phyloP scores from a whole-genome alignment of 169 alveolate species.

The Plasmodium gallinaceum region DNA sequence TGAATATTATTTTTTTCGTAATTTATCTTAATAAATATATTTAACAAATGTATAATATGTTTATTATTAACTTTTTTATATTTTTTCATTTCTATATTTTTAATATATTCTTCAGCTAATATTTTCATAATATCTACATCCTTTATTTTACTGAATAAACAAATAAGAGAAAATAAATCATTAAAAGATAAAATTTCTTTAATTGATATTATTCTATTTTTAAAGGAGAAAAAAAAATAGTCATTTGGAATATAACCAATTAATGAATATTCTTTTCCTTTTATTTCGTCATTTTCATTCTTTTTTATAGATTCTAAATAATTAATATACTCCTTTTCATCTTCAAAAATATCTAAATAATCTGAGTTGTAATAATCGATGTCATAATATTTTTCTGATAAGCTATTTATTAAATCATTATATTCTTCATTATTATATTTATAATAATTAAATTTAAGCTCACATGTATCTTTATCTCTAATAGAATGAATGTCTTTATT shows the following conservation, averaged over 20 bases:
- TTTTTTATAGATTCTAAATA: background rate
- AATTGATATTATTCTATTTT: slow-evolving; percentile 48
- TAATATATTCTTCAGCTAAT: slow-evolving; percentile 50
- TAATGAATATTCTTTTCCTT: slow-evolving; percentile 23
- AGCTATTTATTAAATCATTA: slow-evolving; percentile 22
- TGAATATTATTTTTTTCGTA: slow-evolving; percentile 4
- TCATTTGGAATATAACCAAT: slow-evolving; percentile 70
- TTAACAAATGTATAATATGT: slow-evolving; percentile 50
- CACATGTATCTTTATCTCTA: background rate
- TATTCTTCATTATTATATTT: slow-evolving; percentile 74
- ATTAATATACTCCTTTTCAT: slow-evolving; percentile 2
- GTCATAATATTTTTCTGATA: slow-evolving; percentile 12
- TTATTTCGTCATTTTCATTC: background rate
- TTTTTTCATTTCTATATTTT: slow-evolving; percentile 33
- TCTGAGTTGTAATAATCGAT: background rate
- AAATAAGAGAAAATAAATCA: slow-evolving; percentile 47
- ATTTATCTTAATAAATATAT: slow-evolving; percentile 66
- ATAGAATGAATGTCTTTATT: no score
- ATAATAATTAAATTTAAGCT: slow-evolving; percentile 16
- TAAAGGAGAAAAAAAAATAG: slow-evolving; percentile 30
- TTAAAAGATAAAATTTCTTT: slow-evolving; percentile 9
- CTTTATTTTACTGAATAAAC: slow-evolving; percentile 17
- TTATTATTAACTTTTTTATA: slow-evolving; percentile 22
- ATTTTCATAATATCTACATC: slow-evolving; percentile 9
- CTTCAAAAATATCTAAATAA: slow-evolving; percentile 13